Evolutionary conservation across 2,329 filamentous ascomycete species (phyloP).

Genomic region (Waltergamsia citrina): DNA sequence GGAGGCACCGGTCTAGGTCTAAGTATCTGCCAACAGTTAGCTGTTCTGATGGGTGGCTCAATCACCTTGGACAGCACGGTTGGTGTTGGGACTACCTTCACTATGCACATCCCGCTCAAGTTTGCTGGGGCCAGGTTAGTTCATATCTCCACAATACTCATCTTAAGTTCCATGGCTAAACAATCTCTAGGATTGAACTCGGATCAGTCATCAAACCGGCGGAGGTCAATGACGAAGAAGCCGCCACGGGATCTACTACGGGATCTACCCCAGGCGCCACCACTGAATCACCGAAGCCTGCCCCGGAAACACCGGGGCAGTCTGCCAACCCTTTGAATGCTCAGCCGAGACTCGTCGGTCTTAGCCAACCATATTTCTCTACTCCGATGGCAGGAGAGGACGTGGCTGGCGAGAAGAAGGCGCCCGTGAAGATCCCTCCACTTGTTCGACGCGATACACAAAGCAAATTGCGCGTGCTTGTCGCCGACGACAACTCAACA

Average conservation of each 20-base stretch:
- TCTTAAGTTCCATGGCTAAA: too few relatives aligned
- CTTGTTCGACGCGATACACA: slow-evolving; percentile 52
- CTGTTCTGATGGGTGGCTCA: slow-evolving; percentile 70
- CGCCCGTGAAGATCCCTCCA: slow-evolving; percentile 52
- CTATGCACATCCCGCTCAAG: slow-evolving; percentile 70
- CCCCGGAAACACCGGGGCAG: neutral
- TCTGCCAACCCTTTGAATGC: slow-evolving; percentile 42
- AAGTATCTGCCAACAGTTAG: slow-evolving; percentile 82
- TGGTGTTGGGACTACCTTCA: slow-evolving; percentile 72
- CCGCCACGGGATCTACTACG: too few relatives aligned
- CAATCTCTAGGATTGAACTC: too few relatives aligned
- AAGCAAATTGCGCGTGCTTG: slow-evolving; percentile 67
- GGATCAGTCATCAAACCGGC: too few relatives aligned
- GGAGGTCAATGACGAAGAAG: too few relatives aligned
- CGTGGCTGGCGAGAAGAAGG: too few relatives aligned
- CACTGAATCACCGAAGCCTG: neutral
- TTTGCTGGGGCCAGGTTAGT: slow-evolving; percentile 59
- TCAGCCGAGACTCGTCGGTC: slow-evolving; percentile 70
- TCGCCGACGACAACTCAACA: slow-evolving; percentile 62
- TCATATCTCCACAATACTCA: too few relatives aligned
- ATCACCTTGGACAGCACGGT: slow-evolving; percentile 64
- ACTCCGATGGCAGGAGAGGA: neutral
- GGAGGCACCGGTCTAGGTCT: slow-evolving; percentile 82
- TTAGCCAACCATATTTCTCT: slow-evolving; percentile 75
- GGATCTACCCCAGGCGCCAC: neutral